Evolutionary conservation across 768 basidiomycete species (phyloP).

Genomic region (Nidularia pulvinata): DNA sequence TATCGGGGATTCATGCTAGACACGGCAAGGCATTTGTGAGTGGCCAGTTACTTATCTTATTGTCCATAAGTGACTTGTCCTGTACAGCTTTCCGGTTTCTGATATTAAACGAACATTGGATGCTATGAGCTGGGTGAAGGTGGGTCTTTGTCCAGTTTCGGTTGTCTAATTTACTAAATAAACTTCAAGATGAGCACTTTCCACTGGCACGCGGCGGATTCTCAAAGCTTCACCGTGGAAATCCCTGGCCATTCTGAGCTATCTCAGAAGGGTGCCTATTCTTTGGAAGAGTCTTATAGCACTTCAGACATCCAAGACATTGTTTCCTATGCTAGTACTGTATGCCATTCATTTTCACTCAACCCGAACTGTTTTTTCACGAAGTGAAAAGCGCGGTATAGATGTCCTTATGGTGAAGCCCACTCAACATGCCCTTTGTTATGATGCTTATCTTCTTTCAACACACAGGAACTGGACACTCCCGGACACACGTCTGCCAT

Average conservation of each 20-base stretch:
- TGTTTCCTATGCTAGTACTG: constrained; percentile 67
- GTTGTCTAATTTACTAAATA: constrained; percentile 7
- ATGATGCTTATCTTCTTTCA: background rate
- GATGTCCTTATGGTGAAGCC: constrained; percentile 49
- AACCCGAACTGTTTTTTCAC: background rate
- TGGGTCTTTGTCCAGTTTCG: constrained; percentile 10
- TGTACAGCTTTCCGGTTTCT: constrained; percentile 51
- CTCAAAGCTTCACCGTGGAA: constrained; percentile 77
- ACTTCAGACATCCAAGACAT: constrained; percentile 56
- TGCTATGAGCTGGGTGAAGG: constrained; percentile 79
- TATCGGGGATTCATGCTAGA: constrained; percentile 83
- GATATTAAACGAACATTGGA: constrained; percentile 73
- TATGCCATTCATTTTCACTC: constrained; percentile 29
- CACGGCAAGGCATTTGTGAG: constrained; percentile 75
- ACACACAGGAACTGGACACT: constrained; percentile 64
- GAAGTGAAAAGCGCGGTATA: constrained; percentile 56
- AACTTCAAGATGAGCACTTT: constrained; percentile 61
- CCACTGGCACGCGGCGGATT: constrained; percentile 87
- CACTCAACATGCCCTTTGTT: background rate
- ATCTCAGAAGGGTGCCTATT: constrained; percentile 68
- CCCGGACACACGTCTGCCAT: constrained; percentile 84
- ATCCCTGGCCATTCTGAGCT: constrained; percentile 62
- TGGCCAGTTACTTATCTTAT: background rate
- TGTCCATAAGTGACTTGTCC: background rate
- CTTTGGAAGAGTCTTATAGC: constrained; percentile 49